phyloP scores from a whole-genome alignment of 2,329 filamentous ascomycete genomes.

The Nemania serpens region DNA sequence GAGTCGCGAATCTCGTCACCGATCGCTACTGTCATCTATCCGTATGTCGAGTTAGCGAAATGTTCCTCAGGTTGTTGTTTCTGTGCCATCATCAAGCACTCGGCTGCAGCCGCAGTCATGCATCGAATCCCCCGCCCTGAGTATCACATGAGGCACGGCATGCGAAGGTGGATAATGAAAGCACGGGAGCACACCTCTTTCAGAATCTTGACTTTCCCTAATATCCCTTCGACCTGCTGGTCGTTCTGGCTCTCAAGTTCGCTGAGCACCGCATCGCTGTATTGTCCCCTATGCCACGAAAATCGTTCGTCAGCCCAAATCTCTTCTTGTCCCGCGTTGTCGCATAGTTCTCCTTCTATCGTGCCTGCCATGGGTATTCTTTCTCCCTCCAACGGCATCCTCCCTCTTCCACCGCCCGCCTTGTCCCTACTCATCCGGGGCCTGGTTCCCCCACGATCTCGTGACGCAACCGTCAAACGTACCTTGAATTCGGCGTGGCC shows the following conservation, averaged over 20 bases:
- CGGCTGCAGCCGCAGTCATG: neutral
- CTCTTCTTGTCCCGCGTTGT: neutral
- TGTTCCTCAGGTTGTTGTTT: slow-evolving; percentile 1
- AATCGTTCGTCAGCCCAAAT: slow-evolving; percentile 3
- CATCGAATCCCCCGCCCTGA: neutral
- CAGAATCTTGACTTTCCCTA: slow-evolving; percentile 84
- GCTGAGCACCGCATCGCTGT: slow-evolving; percentile 87
- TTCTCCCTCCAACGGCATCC: neutral
- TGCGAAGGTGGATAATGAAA: slow-evolving; percentile 3
- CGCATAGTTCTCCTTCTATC: neutral
- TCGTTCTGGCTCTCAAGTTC: slow-evolving; percentile 97
- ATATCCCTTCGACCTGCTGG: slow-evolving; percentile 83
- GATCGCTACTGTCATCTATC: slow-evolving; percentile 85
- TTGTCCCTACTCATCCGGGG: neutral
- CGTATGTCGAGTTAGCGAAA: slow-evolving; percentile 1
- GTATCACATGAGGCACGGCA: neutral
- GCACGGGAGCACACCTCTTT: slow-evolving; percentile 72
- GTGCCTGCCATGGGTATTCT: neutral
- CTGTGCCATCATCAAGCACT: too few species aligned
- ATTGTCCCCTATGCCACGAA: slow-evolving; percentile 70
- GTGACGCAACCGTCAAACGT: slow-evolving; percentile 25
- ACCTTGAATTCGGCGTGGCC: slow-evolving; percentile 75
- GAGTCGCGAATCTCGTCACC: slow-evolving; percentile 94
- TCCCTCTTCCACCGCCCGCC: neutral
- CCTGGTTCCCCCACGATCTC: neutral